Base-by-base conservation (phyloP, 1,284 basidiomycete genomes). In the Sanghuangporus sanghuang region DNA sequence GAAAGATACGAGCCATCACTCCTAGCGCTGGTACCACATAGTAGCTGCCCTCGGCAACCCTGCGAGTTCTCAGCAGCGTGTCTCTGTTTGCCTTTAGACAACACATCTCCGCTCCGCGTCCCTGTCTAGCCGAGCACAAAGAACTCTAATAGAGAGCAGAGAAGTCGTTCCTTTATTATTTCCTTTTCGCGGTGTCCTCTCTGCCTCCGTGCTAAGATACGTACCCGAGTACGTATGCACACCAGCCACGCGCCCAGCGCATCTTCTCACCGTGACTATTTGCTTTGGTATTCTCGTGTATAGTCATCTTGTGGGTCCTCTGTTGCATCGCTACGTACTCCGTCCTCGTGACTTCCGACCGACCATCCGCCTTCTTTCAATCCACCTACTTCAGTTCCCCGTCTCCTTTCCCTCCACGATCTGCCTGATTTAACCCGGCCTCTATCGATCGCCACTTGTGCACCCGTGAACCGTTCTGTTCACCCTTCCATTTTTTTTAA, bases 241-340 rank as follows among this genome's bases (percentile, higher is more conserved):
- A 16, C 9, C 9, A 42, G 12, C n/a, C 44, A 27, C 27, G 32
- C 44, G 44, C 44, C 11, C 18, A 46, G 27, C 61, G 42, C 46
- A 50, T 50, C 61, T 57, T 62, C 61, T 62, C 61, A 56, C 57
- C 57, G 57, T 46, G 44, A 49, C 44, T 44, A 39, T 42, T 48
- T 44, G 27, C 39, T 58, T 46, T 58, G 57, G 40, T 32, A 32
- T 52, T 56, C 60, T 44, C 27, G 36, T 18, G 52, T 36, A 16
- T 48, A 56, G 57, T 53, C 50, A 59, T 38, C 61, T 49, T 64
- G 63, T 60, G 63, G 63, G 63, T 60, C 63, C 63, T 57, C 11
- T 48, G 23, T 64, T 59, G 38, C 62, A 54, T 59, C 57, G 58
- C 46, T 61, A 59, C 48, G 36, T 59, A 27, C 32, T 32, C 57